These are phyloP conservation scores for Zygosaccharomyces gambellarensis DNA, from an alignment of 805 yeast species.

Conservation along the genomic window DNA sequence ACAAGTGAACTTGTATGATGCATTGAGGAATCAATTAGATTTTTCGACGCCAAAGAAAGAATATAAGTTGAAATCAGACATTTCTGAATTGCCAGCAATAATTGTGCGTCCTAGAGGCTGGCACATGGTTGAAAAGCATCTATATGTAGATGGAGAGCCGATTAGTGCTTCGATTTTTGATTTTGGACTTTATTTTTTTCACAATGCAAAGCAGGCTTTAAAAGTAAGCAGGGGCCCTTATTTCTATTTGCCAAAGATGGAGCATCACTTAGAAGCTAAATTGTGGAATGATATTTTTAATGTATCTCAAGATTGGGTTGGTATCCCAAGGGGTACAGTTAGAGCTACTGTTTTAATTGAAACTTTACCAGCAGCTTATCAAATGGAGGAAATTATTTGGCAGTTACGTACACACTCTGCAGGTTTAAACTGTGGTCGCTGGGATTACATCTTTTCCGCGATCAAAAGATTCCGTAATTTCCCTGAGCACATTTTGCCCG, in stretches of 20 bases:
- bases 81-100: conserved; percentile 53
- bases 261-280: conserved; percentile 76
- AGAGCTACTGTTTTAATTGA: conserved; percentile 79
- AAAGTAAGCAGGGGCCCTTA: conserved; percentile 72
- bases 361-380: conserved; percentile 81
- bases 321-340: conserved; percentile 68
- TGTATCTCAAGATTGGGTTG: conserved; percentile 67
- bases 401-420: conserved; percentile 72
- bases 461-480: conserved; percentile 71
- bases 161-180: conserved; percentile 74
- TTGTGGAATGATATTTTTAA: conserved; percentile 79
- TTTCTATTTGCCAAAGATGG: conserved; percentile 82
- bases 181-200: conserved; percentile 72
- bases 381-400: conserved; percentile 78
- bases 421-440: conserved; percentile 83
- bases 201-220: conserved; percentile 61
- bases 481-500: conserved; percentile 65
- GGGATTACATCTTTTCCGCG: conserved; percentile 83
- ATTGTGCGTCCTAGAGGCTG: conserved; percentile 87
- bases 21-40: conserved; percentile 61
- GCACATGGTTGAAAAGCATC: conserved; percentile 75
- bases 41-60: conserved; percentile 42
- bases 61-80: conserved; percentile 47
- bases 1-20: conserved; percentile 74
- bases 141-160: conserved; percentile 68